Evolutionary conservation across 2,329 filamentous ascomycete genomes (phyloP).

Genomic region (Calonectria multiphialidica): DNA sequence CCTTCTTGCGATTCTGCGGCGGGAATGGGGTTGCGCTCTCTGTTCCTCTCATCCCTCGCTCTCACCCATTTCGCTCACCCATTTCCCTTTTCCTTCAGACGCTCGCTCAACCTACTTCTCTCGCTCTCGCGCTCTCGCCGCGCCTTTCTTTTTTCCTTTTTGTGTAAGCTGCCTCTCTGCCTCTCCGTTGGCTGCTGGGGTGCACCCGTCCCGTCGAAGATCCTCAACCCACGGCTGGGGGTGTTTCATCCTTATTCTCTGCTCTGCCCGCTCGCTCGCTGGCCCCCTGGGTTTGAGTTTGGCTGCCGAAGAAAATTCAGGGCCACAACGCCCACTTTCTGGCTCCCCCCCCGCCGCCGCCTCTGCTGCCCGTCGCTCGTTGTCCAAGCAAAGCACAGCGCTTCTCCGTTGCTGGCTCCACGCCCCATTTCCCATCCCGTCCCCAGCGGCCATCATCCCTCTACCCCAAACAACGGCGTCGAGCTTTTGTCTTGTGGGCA

Average conservation of each 20-base stretch:
- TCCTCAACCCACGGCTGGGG: conserved; percentile 12
- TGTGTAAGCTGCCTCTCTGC: not conserved
- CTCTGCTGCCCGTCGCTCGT: conserved; percentile 34
- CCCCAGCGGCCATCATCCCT: conserved; percentile 32
- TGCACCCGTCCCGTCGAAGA: conserved; percentile 3
- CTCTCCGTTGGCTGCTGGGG: not conserved
- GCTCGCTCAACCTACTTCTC: conserved; percentile 19
- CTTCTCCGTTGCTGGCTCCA: conserved; percentile 29
- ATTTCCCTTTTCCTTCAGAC: conserved; percentile 11
- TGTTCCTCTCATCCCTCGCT: conserved; percentile 9
- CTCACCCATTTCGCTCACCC: conserved; percentile 3
- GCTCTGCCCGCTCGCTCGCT: conserved; percentile 8
- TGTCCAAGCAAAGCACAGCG: conserved; percentile 30
- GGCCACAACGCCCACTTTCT: not conserved
- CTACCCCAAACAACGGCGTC: conserved; percentile 42
- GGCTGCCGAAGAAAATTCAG: conserved; percentile 14
- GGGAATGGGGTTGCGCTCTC: conserved; percentile 11
- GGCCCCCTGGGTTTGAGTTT: conserved; percentile 18
- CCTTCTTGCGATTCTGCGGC: not conserved
- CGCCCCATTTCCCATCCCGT: conserved; percentile 32
- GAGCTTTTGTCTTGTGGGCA: conserved; percentile 27
- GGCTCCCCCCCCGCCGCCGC: conserved; percentile 30
- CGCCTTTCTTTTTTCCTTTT: conserved; percentile 1
- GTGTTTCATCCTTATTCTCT: conserved; percentile 21
- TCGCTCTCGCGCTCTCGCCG: conserved; percentile 14